phyloP scores from a whole-genome alignment of 2,329 filamentous ascomycete species.

The Byssoonygena ceratinophila region DNA sequence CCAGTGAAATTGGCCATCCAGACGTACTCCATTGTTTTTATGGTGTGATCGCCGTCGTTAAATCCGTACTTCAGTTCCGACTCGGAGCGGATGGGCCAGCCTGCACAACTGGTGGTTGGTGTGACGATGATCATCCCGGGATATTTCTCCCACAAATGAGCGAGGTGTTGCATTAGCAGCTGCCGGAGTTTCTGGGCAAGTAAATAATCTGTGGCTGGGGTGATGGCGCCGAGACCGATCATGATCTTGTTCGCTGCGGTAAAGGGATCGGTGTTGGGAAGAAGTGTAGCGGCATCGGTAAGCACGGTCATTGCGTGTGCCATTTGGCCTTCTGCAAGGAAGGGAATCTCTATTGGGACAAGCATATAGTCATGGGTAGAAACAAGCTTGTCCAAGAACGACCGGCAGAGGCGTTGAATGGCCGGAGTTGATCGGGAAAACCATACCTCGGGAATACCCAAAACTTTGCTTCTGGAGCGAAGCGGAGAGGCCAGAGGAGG shows the following conservation, averaged over 20 bases:
- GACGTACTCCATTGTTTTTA: slow-evolving; percentile 65
- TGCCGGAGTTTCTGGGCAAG: slow-evolving; percentile 59
- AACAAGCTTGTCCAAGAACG: slow-evolving; percentile 44
- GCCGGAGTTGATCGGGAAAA: slow-evolving; percentile 52
- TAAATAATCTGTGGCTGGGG: slow-evolving; percentile 55
- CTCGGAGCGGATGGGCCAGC: slow-evolving; percentile 56
- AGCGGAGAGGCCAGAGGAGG: slow-evolving; percentile 39
- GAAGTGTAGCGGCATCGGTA: slow-evolving; percentile 47
- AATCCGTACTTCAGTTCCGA: slow-evolving; percentile 49
- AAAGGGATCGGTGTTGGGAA: slow-evolving; percentile 27
- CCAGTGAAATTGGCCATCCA: slow-evolving; percentile 70
- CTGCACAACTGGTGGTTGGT: slow-evolving; percentile 59
- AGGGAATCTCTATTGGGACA: slow-evolving; percentile 39
- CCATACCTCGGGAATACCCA: slow-evolving; percentile 58
- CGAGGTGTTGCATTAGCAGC: slow-evolving; percentile 62
- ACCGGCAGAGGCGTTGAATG: slow-evolving; percentile 50
- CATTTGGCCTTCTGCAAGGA: slow-evolving; percentile 53
- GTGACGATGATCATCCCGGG: slow-evolving; percentile 64
- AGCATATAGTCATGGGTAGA: slow-evolving; percentile 26
- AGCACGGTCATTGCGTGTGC: slow-evolving; percentile 67
- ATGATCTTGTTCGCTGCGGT: slow-evolving; percentile 44
- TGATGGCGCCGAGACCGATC: slow-evolving; percentile 50
- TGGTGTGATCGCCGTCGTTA: slow-evolving; percentile 55
- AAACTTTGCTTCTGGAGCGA: slow-evolving; percentile 40
- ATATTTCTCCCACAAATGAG: slow-evolving; percentile 53